Base-by-base conservation (phyloP, 768 basidiomycete genomes). In the Fistulinella prunicolor region DNA sequence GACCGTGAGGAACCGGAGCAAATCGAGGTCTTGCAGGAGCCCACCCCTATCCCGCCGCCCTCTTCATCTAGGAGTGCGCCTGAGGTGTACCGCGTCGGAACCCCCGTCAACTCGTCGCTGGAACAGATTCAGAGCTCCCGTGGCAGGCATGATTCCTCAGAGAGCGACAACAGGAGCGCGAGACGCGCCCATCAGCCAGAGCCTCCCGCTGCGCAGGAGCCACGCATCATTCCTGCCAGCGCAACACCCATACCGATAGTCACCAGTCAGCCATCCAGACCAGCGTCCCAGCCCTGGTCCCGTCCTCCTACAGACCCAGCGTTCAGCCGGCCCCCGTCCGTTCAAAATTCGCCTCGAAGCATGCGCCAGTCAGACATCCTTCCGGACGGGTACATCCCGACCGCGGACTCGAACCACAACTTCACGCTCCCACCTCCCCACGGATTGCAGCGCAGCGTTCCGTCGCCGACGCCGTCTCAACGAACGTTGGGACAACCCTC, bases 341-440 rank as follows among this genome's bases (percentile, higher is more conserved):
- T 50, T 12, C 67, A 46, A 26, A 57, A 64, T 24, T 65, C 56
- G 0, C 51, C 44, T 2, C 49, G 49, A 9, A 43, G 47, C 22
- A 42, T 49, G 2, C 57, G 41, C 13, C 53, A 37, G 14, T 14
- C 54, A n/a, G 62, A 58, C 9, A 40, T 74, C 9, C 77, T 70
- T 7, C 77, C 76, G 0, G 79, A 81, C n/a, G 70, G 67, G 5
- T 80, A 67, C 47, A 78, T 81, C 45, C 79, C 80, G 0, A 69
- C n/a, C 38, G 73, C 50, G 30, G 73, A 67, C 13, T 48, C 66
- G 0, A 66, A 73, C 47, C 66, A 67, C 9, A 59, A 66, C 17
- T 77, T 78, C 16, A 50, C 62, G 5, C 64, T 81, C n/a, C 78
- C 78, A 6, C 73, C 79, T 17, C 80, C 80, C 1, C 75, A 80